Percentiles rank a stretch among this genome's conserved stretches.
phyloP scores from a whole-genome alignment of 495 filamentous ascomycete species.

The Neurospora hispaniola region DNA sequence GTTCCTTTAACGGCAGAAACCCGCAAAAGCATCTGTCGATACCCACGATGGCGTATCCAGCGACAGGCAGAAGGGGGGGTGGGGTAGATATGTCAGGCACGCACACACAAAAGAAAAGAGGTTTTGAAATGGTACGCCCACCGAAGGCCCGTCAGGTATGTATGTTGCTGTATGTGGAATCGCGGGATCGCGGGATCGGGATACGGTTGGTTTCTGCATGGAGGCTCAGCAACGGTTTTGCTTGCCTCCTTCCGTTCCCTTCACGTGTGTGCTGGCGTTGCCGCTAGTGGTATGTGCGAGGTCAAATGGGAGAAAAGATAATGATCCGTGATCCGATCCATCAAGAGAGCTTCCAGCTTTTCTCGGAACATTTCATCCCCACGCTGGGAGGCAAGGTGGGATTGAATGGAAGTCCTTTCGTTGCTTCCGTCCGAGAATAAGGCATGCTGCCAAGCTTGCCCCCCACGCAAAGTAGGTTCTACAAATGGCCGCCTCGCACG shows the following conservation, averaged over 20 bases:
- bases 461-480: not conserved
- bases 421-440: not conserved
- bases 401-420: not conserved
- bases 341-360: not conserved
- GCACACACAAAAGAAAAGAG: not conserved
- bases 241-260: not conserved
- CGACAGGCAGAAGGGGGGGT: not conserved
- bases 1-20: not conserved
- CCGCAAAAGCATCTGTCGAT: not conserved
- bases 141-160: not conserved
- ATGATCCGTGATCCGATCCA: not conserved
- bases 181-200: not conserved
- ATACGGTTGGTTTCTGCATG: not conserved
- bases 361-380: not conserved
- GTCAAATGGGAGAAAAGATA: not conserved
- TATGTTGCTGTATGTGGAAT: not conserved
- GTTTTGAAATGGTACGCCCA: not conserved
- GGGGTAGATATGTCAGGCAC: not conserved
- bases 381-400: not conserved
- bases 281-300: not conserved
- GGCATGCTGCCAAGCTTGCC: not conserved
- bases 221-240: not conserved
- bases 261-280: not conserved
- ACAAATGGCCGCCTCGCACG: not conserved
- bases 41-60: not conserved